Evolutionary conservation across 176 grass and related monocot genomes (phyloP).

Genomic region (Ensete glaucum): DNA sequence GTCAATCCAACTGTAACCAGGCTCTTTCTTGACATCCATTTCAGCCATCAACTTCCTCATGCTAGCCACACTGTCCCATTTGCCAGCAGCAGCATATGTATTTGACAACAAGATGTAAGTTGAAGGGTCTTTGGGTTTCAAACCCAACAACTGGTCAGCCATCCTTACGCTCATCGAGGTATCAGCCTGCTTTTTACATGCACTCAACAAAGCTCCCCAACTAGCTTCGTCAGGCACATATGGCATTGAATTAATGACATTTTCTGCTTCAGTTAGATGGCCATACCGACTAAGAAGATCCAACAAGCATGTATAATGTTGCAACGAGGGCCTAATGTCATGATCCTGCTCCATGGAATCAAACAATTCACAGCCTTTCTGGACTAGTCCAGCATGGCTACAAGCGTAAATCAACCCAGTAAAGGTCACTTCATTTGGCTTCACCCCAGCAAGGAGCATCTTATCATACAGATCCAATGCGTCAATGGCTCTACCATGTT

Average conservation of each 20-base stretch:
- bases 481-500: slow-evolving; percentile 48
- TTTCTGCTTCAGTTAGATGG: slow-evolving; percentile 62
- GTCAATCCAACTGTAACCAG: slow-evolving; percentile 72
- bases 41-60: slow-evolving; percentile 54
- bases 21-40: slow-evolving; percentile 49
- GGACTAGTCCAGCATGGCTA: slow-evolving; percentile 81
- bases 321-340: slow-evolving; percentile 54
- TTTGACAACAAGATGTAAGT: slow-evolving; percentile 87
- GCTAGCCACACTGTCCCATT: slow-evolving; percentile 55
- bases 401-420: slow-evolving; percentile 82
- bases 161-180: slow-evolving; percentile 50
- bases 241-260: slow-evolving; percentile 59
- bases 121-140: slow-evolving; percentile 65
- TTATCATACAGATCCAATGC: slow-evolving; percentile 46
- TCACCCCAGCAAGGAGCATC: slow-evolving; percentile 53
- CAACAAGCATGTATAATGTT: slow-evolving; percentile 82
- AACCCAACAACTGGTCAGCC: slow-evolving; percentile 46
- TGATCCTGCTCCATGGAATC: slow-evolving; percentile 58
- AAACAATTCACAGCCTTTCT: slow-evolving; percentile 64
- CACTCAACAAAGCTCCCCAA: slow-evolving; percentile 62
- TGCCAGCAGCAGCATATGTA: slow-evolving; percentile 54
- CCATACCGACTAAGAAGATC: slow-evolving; percentile 84
- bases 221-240: slow-evolving; percentile 61
- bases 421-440: slow-evolving; percentile 86
- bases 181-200: slow-evolving; percentile 71